phyloP scores from a whole-genome alignment of 495 filamentous ascomycete genomes.

The Daldinia caldariorum region DNA sequence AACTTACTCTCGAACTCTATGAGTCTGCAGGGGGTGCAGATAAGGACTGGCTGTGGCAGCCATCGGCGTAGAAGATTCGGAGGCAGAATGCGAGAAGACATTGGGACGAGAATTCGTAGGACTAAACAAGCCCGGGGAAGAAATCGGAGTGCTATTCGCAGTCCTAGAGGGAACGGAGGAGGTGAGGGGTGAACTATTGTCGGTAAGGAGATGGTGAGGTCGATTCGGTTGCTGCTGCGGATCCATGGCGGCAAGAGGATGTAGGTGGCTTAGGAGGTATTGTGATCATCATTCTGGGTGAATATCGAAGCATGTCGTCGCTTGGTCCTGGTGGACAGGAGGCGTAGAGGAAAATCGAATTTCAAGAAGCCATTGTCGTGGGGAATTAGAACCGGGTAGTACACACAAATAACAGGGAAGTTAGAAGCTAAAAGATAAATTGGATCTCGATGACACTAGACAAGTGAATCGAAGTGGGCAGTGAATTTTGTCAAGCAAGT shows the following conservation, averaged over 20 bases:
- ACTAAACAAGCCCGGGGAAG: constrained; percentile 74
- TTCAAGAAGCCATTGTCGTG: constrained; percentile 41
- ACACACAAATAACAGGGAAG: constrained; percentile 20
- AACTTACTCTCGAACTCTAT: constrained; percentile 68
- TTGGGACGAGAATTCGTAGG: constrained; percentile 56
- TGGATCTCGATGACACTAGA: constrained; percentile 17
- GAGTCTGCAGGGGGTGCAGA: constrained; percentile 71
- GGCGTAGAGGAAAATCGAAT: constrained; percentile 44
- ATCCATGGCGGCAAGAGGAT: constrained; percentile 45
- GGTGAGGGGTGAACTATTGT: constrained; percentile 48
- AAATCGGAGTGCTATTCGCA: constrained; percentile 71
- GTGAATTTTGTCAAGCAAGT: constrained; percentile 11
- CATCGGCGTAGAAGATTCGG: constrained; percentile 60
- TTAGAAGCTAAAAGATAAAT: constrained; percentile 13
- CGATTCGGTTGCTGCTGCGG: constrained; percentile 48
- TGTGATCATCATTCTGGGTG: constrained; percentile 50
- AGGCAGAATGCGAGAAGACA: constrained; percentile 52
- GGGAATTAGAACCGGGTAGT: constrained; percentile 16
- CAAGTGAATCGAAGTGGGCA: constrained; percentile 23
- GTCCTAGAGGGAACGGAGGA: constrained; percentile 54
- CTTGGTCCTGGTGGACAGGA: constrained; percentile 34
- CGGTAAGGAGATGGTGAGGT: constrained; percentile 50
- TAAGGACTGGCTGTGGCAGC: constrained; percentile 61
- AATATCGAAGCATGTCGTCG: constrained; percentile 48
- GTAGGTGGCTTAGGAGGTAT: constrained; percentile 40